Conservation (phyloP, 2,329 filamentous ascomycete species). For the Cladosporium colombiae region DNA sequence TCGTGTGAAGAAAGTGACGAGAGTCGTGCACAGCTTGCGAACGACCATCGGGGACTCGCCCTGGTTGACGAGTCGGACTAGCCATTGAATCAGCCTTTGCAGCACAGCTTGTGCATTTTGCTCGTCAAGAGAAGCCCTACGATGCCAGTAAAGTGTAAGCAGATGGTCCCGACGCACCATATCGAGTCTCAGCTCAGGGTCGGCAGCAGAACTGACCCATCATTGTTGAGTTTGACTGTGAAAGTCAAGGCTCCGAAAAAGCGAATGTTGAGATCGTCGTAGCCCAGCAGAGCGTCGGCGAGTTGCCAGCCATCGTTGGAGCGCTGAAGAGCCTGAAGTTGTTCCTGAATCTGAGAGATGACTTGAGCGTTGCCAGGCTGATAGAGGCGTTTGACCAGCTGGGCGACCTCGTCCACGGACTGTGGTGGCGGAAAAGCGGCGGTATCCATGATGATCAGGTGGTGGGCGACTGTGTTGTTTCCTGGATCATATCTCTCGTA, state of each 20-base stretch:
- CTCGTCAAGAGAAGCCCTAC: conserved; percentile 51
- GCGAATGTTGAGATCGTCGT: conserved; percentile 71
- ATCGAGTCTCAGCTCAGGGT: conserved; percentile 33
- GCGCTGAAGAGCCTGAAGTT: conserved; percentile 75
- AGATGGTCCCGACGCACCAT: conserved; percentile 27
- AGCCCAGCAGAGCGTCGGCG: conserved; percentile 71
- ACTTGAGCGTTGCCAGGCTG: conserved; percentile 47
- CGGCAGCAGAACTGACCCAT: conserved; percentile 35
- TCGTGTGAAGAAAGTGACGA: conserved; percentile 74
- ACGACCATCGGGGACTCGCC: conserved; percentile 62
- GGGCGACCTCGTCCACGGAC: conserved; percentile 25
- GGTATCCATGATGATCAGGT: conserved; percentile 13
- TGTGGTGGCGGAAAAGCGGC: conserved; percentile 20
- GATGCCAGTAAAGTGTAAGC: conserved; percentile 23
- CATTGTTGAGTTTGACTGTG: conserved; percentile 82
- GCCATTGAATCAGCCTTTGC: conserved; percentile 62
- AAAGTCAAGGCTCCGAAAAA: conserved; percentile 94
- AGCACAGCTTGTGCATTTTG: conserved; percentile 62
- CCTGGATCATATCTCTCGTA: neutral
- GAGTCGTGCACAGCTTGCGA: conserved; percentile 74
- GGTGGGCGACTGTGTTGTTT: neutral
- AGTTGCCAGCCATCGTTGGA: conserved; percentile 83
- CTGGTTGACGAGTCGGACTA: conserved; percentile 55
- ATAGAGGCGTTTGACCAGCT: conserved; percentile 55
- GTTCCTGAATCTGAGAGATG: conserved; percentile 64